A percentile compares a stretch with the other conserved stretches of the same genome.
phyloP scores from a whole-genome alignment of 371 early-diverging fungal species.

The Circinella minor region DNA sequence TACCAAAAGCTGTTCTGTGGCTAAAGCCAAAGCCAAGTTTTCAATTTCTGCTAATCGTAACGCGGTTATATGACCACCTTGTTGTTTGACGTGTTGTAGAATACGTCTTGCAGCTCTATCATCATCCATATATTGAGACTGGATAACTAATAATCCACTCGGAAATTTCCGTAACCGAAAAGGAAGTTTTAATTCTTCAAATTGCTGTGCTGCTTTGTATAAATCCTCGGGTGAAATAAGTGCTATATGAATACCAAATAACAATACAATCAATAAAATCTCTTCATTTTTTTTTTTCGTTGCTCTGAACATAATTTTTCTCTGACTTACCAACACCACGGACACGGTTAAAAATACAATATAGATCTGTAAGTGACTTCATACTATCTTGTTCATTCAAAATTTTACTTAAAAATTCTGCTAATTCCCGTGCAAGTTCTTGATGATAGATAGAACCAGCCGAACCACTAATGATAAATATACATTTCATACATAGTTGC shows the following conservation, averaged over 20 bases:
- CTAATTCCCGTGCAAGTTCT: constrained; percentile 84
- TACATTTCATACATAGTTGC: too few relatives aligned
- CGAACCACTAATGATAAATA: constrained; percentile 55
- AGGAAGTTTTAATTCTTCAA: constrained; percentile 70
- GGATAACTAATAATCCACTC: constrained; percentile 80
- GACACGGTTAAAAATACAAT: constrained; percentile 92
- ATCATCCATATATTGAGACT: constrained; percentile 73
- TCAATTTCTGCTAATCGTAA: constrained; percentile 72
- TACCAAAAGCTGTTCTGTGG: constrained; percentile 78
- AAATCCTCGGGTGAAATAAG: constrained; percentile 90
- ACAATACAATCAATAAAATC: not conserved
- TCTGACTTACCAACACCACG: constrained; percentile 83
- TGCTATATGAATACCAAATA: constrained; percentile 39
- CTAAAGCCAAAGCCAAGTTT: constrained; percentile 68
- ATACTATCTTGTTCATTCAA: constrained; percentile 70
- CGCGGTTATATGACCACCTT: constrained; percentile 63
- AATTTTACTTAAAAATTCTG: constrained; percentile 75
- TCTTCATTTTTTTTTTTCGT: too few relatives aligned
- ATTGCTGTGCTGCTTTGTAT: constrained; percentile 71
- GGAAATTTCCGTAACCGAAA: constrained; percentile 76
- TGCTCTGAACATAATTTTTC: too few relatives aligned
- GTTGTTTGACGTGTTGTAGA: constrained; percentile 54
- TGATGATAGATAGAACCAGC: constrained; percentile 86
- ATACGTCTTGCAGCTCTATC: constrained; percentile 69
- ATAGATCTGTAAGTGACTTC: constrained; percentile 86